Evolutionary conservation across 1,284 basidiomycete genomes (phyloP).

Genomic region (Moesziomyces parantarcticus): DNA sequence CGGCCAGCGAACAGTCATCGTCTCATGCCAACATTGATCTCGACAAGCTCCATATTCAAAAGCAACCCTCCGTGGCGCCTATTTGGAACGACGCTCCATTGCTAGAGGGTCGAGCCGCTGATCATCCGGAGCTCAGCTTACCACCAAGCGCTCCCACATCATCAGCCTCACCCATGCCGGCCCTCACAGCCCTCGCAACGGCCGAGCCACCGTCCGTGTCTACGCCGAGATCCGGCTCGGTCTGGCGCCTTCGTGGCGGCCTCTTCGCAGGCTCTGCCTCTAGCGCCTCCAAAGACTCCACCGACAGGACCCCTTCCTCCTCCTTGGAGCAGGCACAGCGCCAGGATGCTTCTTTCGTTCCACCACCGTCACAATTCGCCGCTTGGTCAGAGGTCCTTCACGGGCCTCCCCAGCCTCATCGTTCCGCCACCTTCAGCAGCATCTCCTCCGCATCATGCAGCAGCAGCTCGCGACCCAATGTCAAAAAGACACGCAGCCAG

Average conservation of each 20-base stretch:
- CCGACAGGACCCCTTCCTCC: constrained; percentile 2
- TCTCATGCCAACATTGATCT: constrained; percentile 9
- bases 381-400: constrained; percentile 36
- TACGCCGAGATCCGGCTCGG: constrained; percentile 4
- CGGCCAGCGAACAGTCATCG: constrained; percentile 1
- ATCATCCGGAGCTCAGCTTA: too few species aligned
- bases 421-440: constrained; percentile 42
- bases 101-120: too few species aligned
- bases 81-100: too few species aligned
- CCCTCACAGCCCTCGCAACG: constrained; percentile 10
- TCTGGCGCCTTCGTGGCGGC: constrained; percentile 21
- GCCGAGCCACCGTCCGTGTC: constrained; percentile 6
- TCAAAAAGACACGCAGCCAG: constrained; percentile 37
- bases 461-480: constrained; percentile 12
- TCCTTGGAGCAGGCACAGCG: constrained; percentile 1
- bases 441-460: constrained; percentile 30
- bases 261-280: constrained; percentile 9
- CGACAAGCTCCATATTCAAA: constrained; percentile 6
- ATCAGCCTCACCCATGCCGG: constrained; percentile 14
- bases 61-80: not conserved
- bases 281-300: not conserved
- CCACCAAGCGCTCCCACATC: not conserved
- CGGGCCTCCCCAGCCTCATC: constrained; percentile 14
- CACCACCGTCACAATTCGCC: constrained; percentile 33
- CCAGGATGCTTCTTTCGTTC: not conserved